phyloP scores from a whole-genome alignment of 768 basidiomycete species.

The Hortiboletus campestris region DNA sequence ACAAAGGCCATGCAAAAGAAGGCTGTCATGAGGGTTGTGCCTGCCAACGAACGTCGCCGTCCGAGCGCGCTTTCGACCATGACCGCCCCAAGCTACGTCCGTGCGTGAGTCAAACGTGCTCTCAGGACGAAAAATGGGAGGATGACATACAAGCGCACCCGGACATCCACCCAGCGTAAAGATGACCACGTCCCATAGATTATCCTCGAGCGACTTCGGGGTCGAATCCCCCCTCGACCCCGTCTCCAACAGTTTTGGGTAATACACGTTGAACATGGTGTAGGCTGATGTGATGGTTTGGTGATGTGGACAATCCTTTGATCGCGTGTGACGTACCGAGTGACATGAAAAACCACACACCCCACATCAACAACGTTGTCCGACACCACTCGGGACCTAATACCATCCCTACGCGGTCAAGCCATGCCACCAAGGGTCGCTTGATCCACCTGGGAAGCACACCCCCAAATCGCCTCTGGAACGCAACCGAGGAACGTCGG shows the following conservation, averaged over 20 bases:
- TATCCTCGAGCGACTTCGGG: conserved; percentile 53
- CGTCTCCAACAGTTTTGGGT: conserved; percentile 82
- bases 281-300: conserved; percentile 48
- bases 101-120: background rate
- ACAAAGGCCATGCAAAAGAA: conserved; percentile 72
- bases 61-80: conserved; percentile 72
- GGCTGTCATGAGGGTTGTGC: conserved; percentile 74
- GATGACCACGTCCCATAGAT: conserved; percentile 82
- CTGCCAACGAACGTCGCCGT: conserved; percentile 67
- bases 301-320: background rate
- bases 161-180: conserved; percentile 85
- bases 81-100: conserved; percentile 73
- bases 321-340: conserved; percentile 51
- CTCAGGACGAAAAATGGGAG: background rate
- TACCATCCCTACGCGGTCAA: conserved; percentile 65
- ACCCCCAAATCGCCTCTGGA: conserved; percentile 41
- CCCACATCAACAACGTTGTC: conserved; percentile 81
- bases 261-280: conserved; percentile 92
- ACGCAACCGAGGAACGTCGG: conserved; percentile 43
- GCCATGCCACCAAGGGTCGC: conserved; percentile 65
- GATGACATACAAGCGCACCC: conserved; percentile 68
- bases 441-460: conserved; percentile 53
- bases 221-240: conserved; percentile 17
- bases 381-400: conserved; percentile 71
- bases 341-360: conserved; percentile 70